A percentile compares a stretch with the other conserved stretches of the same genome.
phyloP scores from a whole-genome alignment of 257 asterid genomes.

The Solanum etuberosum region DNA sequence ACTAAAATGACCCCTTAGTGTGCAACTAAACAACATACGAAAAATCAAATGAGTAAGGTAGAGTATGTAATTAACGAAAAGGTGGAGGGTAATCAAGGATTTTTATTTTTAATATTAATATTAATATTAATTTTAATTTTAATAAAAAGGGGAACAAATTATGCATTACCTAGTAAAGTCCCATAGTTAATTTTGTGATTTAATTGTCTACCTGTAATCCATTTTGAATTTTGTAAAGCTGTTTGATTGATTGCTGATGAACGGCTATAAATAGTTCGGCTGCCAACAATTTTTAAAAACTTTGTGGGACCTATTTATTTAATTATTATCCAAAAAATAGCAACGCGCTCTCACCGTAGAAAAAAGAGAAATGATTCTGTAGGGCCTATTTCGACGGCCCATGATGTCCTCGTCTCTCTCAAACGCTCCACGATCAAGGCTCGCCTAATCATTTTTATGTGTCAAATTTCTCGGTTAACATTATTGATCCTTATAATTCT shows the following conservation, averaged over 20 bases:
- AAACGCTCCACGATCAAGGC: not conserved
- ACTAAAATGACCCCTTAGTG: not conserved
- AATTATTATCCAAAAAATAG: not conserved
- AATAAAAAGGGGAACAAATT: not conserved
- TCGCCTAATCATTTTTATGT: too few species aligned
- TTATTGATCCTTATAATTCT: too few species aligned
- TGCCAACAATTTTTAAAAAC: conserved; percentile 2
- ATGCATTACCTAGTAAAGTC: not conserved
- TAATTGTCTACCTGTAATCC: not conserved
- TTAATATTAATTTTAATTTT: too few species aligned
- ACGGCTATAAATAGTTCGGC: conserved; percentile 26
- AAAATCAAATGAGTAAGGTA: not conserved
- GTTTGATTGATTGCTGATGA: conserved; percentile 33
- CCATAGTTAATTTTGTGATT: not conserved
- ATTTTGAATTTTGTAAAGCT: conserved; percentile 11
- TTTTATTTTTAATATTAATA: not conserved
- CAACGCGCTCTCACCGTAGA: not conserved
- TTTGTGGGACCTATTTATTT: not conserved
- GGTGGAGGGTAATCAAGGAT: not conserved
- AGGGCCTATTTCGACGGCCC: not conserved
- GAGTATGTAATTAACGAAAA: not conserved
- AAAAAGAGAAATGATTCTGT: not conserved
- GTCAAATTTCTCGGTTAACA: not conserved
- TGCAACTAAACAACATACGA: not conserved
- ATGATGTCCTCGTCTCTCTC: too few species aligned